A percentile compares a stretch with the other conserved stretches of the same genome.
Evolutionary conservation across 345 rosid genomes (phyloP).

Genomic region (rapeseed (Brassica napus)): DNA sequence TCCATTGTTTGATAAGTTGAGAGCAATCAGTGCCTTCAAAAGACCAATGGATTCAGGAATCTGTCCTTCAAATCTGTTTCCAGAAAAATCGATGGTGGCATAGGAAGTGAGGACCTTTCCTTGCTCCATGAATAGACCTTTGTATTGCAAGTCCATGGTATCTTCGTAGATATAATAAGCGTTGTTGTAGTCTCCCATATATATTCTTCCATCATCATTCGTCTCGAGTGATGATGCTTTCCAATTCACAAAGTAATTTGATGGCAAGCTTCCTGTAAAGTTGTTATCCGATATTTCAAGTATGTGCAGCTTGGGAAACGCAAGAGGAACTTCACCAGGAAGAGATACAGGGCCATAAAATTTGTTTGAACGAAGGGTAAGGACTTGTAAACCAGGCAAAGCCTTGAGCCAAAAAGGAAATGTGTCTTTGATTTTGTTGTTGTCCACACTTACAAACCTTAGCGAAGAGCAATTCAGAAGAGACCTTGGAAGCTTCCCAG

Average conservation of each 20-base stretch:
- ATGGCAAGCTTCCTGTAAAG: background rate
- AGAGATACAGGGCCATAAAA: background rate
- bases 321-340: background rate
- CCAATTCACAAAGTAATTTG: background rate
- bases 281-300: background rate
- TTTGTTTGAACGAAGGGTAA: background rate
- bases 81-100: background rate
- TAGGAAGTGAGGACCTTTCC: background rate
- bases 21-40: constrained; percentile 19
- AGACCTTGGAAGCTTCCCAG: constrained; percentile 31
- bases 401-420: constrained; percentile 1
- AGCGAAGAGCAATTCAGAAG: constrained; percentile 5
- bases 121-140: constrained; percentile 19
- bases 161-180: background rate
- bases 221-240: background rate
- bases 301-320: background rate
- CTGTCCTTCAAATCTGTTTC: background rate
- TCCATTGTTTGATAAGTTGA: constrained; percentile 23
- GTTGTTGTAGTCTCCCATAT: background rate
- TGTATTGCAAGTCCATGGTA: constrained; percentile 17
- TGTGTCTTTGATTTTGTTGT: background rate
- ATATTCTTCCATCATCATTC: background rate
- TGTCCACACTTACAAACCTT: constrained; percentile 11
- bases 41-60: constrained; percentile 15
- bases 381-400: background rate